Base-by-base conservation (phyloP, 2,329 filamentous ascomycete species). In the Zymoseptoria tritici region DNA sequence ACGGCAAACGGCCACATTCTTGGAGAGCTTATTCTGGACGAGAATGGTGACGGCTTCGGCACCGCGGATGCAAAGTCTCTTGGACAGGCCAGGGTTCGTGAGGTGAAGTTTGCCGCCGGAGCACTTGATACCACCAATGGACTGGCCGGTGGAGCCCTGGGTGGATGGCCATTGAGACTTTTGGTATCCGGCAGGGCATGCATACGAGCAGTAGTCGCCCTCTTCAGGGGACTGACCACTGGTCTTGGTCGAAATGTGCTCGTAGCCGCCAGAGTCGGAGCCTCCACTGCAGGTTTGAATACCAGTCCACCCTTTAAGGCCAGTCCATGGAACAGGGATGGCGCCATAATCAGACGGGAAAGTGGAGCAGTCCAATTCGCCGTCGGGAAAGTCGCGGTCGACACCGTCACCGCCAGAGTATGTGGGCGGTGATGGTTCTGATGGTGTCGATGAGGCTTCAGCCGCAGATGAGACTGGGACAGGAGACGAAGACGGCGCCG, bases 131-230 rank as follows among this genome's bases (percentile, higher is more conserved):
- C 94, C 94, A 74, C 94, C 94, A 58, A 97, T 82, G 22, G 92
- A 96, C 80, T 97, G 85, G 63, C 87, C 87, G 56, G 85, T 90
- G 46, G 80, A 71, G 58, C 93, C 94, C 79, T 97, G 94, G 36
- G 82, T 80, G 1, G 72, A 67, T 53, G 94, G 91, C 88, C 91
- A 97, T 73, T 97, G 93, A 2, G 88, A 83, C 83, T 97, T 97
- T 75, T 94, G 86, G 76, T 94, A 96, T 52, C 93, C 93, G 26
- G 86, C 77, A n/a, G 90, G 89, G 80, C 94, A 99, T 59, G 90
- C 86, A 71, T 97, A 97, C 1, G 92, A 96, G 81, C 93, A 97
- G 81, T 92, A 91, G 60, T 80, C 77, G 54, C 85, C 86, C 9
- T 79, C 69, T 8, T 69, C 73, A 77, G 90, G 93, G 61, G 75